Evolutionary conservation across 2,329 filamentous ascomycete genomes (phyloP).

Genomic region (Claviceps arundinis): DNA sequence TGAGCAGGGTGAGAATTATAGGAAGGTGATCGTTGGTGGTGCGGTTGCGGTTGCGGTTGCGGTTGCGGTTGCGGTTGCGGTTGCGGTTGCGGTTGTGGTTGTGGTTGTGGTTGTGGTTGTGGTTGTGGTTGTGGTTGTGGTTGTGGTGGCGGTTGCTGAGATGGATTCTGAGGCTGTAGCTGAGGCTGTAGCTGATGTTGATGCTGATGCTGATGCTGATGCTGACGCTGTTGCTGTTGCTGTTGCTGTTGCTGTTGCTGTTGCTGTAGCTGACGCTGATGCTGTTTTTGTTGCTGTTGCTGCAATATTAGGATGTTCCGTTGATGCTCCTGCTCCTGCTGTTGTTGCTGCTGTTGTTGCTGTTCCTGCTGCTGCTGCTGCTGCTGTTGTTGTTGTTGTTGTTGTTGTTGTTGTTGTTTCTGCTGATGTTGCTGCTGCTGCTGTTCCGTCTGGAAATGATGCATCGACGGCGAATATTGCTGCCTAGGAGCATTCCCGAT

Average conservation of each 20-base stretch:
- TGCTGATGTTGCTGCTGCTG: not conserved
- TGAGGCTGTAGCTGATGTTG: no score
- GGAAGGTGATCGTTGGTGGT: not conserved
- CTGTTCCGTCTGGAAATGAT: slow-evolving; percentile 18
- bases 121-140: not conserved
- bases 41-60: not conserved
- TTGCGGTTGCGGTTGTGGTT: not conserved
- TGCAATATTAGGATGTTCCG: no score
- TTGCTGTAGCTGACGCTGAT: no score
- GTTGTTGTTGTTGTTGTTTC: not conserved
- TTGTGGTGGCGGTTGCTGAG: not conserved
- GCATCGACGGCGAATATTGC: slow-evolving; percentile 16
- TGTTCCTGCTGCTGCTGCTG: not conserved
- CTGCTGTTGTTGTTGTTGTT: not conserved
- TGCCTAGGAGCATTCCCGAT: slow-evolving; percentile 16
- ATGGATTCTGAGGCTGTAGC: no score
- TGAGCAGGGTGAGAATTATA: not conserved
- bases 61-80: not conserved
- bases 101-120: not conserved
- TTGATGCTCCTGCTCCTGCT: not conserved
- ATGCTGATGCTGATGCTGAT: no score
- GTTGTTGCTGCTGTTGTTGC: not conserved
- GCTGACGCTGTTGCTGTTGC: no score
- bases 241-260: no score
- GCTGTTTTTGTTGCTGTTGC: no score